Evolutionary conservation across 331 rosid species (phyloP).

Genomic region (Malus hybrid): DNA sequence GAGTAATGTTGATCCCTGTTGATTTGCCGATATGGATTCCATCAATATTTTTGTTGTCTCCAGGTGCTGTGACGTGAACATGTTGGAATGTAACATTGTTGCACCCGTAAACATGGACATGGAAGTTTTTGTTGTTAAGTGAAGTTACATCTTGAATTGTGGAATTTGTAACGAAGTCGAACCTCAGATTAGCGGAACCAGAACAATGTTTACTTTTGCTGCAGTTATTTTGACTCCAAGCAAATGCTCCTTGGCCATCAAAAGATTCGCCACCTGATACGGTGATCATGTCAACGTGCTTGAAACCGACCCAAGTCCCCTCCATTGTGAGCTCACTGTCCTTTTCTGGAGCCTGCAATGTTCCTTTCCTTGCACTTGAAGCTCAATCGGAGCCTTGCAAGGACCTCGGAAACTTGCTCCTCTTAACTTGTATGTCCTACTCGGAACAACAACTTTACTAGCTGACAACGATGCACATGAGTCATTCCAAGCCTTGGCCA

Average conservation of each 20-base stretch:
- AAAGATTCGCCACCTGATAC: conserved; percentile 36
- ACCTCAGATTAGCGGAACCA: background rate
- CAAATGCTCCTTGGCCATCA: conserved; percentile 37
- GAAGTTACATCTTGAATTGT: background rate
- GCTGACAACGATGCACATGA: background rate
- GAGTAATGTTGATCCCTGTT: background rate
- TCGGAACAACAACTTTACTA: conserved; percentile 1
- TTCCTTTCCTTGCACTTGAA: conserved; percentile 29
- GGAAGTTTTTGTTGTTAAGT: conserved; percentile 1
- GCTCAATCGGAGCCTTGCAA: conserved; percentile 32
- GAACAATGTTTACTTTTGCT: conserved; percentile 2
- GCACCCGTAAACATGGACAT: background rate
- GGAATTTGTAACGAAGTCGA: background rate
- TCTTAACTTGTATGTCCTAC: background rate
- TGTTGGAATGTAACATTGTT: background rate
- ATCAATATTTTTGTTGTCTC: background rate
- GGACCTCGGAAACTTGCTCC: conserved; percentile 2
- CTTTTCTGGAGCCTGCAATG: conserved; percentile 25
- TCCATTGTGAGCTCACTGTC: background rate
- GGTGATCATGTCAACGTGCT: conserved; percentile 17
- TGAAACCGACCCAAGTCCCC: conserved; percentile 29
- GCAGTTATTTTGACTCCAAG: conserved; percentile 34
- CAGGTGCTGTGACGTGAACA: background rate
- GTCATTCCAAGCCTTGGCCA: conserved; percentile 14
- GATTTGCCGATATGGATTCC: conserved; percentile 5